Conservation (phyloP, 192 early-diverging fungal genomes). For the Podila horticola region DNA sequence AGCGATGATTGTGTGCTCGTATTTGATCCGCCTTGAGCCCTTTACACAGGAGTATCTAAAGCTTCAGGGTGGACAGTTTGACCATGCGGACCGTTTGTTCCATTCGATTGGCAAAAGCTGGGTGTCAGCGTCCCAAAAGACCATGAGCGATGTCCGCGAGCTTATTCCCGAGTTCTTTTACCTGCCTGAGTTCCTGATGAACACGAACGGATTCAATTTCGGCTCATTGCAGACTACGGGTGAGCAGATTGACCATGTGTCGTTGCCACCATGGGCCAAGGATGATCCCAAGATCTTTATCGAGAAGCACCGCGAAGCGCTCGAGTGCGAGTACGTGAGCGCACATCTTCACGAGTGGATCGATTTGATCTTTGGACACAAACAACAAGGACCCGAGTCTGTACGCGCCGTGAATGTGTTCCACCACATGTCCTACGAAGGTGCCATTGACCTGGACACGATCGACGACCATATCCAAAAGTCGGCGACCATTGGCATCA, state of each 20-base stretch:
- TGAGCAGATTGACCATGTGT: constrained; percentile 78
- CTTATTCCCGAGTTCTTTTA: constrained; percentile 98
- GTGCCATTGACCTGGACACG: constrained; percentile 91
- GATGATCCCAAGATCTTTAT: constrained; percentile 79
- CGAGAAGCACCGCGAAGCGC: constrained; percentile 78
- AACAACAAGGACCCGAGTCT: constrained; percentile 90
- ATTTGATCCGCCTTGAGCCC: constrained; percentile 89
- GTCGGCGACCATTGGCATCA: constrained; percentile 90
- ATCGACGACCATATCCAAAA: constrained; percentile 91
- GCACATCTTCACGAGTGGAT: constrained; percentile 93
- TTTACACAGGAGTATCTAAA: constrained; percentile 86
- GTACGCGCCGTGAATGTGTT: constrained; percentile 92
- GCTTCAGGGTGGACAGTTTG: constrained; percentile 83
- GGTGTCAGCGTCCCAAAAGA: constrained; percentile 76
- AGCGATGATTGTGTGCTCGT: constrained; percentile 89
- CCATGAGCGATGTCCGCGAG: constrained; percentile 89
- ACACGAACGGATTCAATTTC: constrained; percentile 76
- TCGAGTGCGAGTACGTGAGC: constrained; percentile 90
- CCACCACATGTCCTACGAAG: constrained; percentile 96
- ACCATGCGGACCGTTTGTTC: constrained; percentile 86
- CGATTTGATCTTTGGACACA: constrained; percentile 96
- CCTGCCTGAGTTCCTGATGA: constrained; percentile 90
- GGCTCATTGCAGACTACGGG: constrained; percentile 62
- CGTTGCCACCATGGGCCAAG: constrained; percentile 89
- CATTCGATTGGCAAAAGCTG: constrained; percentile 81